A percentile compares a stretch with the other conserved stretches of the same genome.
These are phyloP conservation scores for Fragilariopsis cylindrus DNA, from an alignment of 108 stramenopile species.

Conservation along the genomic window DNA sequence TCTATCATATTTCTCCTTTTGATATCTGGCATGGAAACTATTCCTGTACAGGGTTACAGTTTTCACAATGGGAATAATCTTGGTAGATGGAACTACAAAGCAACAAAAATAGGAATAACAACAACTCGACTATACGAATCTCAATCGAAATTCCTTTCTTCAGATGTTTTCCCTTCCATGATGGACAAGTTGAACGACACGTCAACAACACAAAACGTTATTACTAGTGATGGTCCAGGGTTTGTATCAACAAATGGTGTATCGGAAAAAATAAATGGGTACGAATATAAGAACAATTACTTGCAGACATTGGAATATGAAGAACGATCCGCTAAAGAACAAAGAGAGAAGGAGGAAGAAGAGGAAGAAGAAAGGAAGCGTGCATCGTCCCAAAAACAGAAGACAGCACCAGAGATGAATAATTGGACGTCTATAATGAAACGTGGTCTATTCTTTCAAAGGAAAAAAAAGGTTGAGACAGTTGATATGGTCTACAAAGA, in stretches of 20 bases:
- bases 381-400: neutral
- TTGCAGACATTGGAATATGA: neutral
- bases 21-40: too few relatives aligned
- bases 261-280: conserved; percentile 18
- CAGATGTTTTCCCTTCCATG: conserved; percentile 26
- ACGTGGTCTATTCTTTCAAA: conserved; percentile 22
- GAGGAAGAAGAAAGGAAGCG: conserved; percentile 70
- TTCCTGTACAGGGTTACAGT: too few relatives aligned
- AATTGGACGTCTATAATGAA: conserved; percentile 79
- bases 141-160: neutral
- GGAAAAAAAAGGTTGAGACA: conserved; percentile 30
- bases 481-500: conserved; percentile 55
- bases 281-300: conserved; percentile 7
- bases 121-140: conserved; percentile 7
- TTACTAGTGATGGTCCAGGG: conserved; percentile 14
- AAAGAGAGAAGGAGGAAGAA: conserved; percentile 37
- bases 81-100: too few relatives aligned
- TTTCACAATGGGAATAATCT: too few relatives aligned
- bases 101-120: too few relatives aligned
- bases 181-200: conserved; percentile 16
- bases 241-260: conserved; percentile 19
- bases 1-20: too few relatives aligned
- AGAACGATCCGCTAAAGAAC: neutral
- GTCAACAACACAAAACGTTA: conserved; percentile 5
- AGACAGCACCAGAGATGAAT: conserved; percentile 70